Conservation (phyloP, 2,329 filamentous ascomycete species). For the Lasiodiplodia citricola region DNA sequence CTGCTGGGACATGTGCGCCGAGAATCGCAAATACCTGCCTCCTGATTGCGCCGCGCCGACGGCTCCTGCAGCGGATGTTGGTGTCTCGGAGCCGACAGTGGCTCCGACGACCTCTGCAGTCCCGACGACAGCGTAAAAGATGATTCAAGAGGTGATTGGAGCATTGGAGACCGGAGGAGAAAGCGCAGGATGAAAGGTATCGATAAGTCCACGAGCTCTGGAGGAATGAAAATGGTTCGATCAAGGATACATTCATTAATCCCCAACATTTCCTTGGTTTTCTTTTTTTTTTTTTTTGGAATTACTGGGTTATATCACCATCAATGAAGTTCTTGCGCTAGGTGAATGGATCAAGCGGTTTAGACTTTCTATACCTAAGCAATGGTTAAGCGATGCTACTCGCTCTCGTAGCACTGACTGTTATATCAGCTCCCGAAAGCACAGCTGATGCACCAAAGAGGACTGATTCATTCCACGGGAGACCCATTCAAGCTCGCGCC, state of each 20-base stretch:
- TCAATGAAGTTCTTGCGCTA: no score
- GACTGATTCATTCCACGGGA: neutral
- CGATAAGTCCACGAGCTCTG: no score
- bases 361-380: neutral
- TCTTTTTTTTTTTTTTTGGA: neutral
- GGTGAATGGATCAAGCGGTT: neutral
- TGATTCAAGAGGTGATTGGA: neutral
- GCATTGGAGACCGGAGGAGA: no score
- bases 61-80: neutral
- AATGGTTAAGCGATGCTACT: neutral
- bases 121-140: neutral
- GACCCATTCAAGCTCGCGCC: neutral
- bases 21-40: constrained; percentile 5
- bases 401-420: neutral
- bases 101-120: neutral
- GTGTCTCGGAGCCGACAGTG: neutral
- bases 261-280: neutral
- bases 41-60: neutral
- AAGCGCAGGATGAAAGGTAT: no score
- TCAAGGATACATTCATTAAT: no score
- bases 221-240: no score
- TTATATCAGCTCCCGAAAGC: neutral
- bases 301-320: no score
- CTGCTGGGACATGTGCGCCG: constrained; percentile 6
- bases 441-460: neutral